Percentiles rank a stretch among this genome's conserved stretches.
Conservation (phyloP, 2,329 filamentous ascomycete species). For the Sporothrix pallida region DNA sequence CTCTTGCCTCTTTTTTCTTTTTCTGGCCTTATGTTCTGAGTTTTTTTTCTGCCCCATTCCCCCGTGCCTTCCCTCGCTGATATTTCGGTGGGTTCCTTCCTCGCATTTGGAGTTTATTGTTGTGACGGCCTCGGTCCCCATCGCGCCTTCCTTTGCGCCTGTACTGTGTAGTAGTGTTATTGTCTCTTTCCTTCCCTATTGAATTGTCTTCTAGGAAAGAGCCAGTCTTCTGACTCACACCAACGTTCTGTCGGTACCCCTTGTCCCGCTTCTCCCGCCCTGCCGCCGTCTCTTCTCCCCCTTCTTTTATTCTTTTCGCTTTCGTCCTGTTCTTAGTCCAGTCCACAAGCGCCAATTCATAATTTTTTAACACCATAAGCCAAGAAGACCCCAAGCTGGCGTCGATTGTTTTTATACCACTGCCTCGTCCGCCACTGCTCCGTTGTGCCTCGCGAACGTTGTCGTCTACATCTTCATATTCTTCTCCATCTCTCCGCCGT, state of each 20-base stretch:
- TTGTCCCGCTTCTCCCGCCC: slow-evolving; percentile 26
- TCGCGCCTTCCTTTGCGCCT: not conserved
- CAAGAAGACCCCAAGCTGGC: slow-evolving; percentile 17
- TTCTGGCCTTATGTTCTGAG: not conserved
- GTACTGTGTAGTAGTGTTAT: not conserved
- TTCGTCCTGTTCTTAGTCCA: not conserved
- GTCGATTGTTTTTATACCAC: slow-evolving; percentile 12
- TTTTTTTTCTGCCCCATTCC: slow-evolving; percentile 19
- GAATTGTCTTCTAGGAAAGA: not conserved
- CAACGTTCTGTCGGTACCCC: slow-evolving; percentile 9
- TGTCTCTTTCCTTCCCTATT: not conserved
- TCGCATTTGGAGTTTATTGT: not conserved
- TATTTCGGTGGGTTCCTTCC: slow-evolving; percentile 8
- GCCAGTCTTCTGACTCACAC: slow-evolving; percentile 30
- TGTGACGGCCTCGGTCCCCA: slow-evolving; percentile 9
- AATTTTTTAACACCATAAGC: not conserved
- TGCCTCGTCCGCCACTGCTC: slow-evolving; percentile 10
- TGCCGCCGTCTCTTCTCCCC: slow-evolving; percentile 12
- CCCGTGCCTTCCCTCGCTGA: slow-evolving; percentile 19
- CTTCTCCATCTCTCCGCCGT: not conserved
- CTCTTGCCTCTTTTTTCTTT: slow-evolving; percentile 14
- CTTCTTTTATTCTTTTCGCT: not conserved
- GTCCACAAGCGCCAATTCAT: slow-evolving; percentile 20
- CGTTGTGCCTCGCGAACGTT: not conserved
- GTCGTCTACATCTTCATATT: not conserved